Evolutionary conservation across 108 stramenopile genomes (phyloP).

Genomic region (Aurantiochytrium sp.): DNA sequence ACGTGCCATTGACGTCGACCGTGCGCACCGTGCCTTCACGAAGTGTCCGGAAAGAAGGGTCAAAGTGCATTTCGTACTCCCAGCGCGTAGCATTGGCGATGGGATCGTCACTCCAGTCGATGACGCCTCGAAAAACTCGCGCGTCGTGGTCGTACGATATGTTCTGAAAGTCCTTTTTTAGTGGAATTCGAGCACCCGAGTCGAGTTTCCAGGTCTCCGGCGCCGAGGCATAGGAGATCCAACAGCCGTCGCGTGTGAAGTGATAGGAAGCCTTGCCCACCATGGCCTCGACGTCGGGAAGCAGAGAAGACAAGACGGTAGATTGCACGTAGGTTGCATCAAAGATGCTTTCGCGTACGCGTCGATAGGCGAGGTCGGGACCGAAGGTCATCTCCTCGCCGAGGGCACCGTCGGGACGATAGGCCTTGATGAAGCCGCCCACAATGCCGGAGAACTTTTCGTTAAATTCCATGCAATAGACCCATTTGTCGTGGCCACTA

Average conservation of each 20-base stretch:
- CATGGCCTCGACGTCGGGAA: background rate
- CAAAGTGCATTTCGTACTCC: conserved; percentile 6
- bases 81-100: background rate
- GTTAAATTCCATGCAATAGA: background rate
- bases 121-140: background rate
- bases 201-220: background rate
- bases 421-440: background rate
- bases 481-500: background rate
- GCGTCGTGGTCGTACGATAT: background rate
- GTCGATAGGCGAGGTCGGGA: background rate
- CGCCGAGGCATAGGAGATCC: background rate
- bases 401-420: background rate
- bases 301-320: background rate
- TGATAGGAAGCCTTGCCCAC: background rate
- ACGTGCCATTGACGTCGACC: background rate
- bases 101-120: background rate
- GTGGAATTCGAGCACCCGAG: background rate
- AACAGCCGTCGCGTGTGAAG: background rate
- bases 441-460: background rate
- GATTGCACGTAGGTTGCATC: background rate
- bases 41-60: background rate
- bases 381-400: background rate
- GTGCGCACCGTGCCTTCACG: background rate
- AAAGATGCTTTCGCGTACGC: background rate
- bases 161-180: background rate